Conservation (phyloP, 1,139 yeast species). For the Suhomyces bolitotheri region DNA sequence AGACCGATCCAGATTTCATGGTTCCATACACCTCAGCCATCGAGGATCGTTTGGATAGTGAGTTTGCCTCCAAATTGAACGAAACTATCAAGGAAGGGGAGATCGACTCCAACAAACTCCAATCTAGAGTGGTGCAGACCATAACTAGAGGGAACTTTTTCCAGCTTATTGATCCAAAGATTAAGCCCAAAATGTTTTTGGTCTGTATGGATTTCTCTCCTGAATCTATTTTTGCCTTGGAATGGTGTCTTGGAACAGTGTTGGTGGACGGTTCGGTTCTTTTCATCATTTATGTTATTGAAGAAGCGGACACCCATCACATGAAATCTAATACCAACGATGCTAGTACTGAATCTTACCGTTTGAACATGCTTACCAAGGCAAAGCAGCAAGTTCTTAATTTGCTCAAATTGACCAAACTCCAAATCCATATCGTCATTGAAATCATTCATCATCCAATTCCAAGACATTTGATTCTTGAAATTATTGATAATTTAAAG, state of each 20-base stretch:
- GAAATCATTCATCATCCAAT: constrained; percentile 83
- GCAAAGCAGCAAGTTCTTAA: constrained; percentile 62
- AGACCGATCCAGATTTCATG: constrained; percentile 37
- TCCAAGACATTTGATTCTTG: constrained; percentile 82
- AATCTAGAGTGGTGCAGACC: constrained; percentile 63
- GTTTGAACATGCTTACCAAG: constrained; percentile 59
- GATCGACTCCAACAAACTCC: constrained; percentile 55
- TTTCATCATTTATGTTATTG: constrained; percentile 76
- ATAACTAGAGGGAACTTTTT: constrained; percentile 71
- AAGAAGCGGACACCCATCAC: constrained; percentile 58
- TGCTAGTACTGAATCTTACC: constrained; percentile 47
- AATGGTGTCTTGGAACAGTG: constrained; percentile 88
- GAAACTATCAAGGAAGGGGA: constrained; percentile 62
- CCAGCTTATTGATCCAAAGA: constrained; percentile 50
- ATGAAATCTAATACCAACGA: constrained; percentile 45
- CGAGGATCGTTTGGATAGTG: constrained; percentile 67
- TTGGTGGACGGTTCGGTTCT: constrained; percentile 82
- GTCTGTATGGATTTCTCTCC: constrained; percentile 82
- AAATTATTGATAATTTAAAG: constrained; percentile 75
- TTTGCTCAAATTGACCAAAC: constrained; percentile 65
- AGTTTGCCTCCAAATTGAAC: constrained; percentile 60
- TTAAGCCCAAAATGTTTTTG: constrained; percentile 66
- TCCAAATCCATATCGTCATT: constrained; percentile 73
- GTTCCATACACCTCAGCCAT: constrained; percentile 72
- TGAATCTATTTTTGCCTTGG: constrained; percentile 82